Evolutionary conservation across 805 yeast genomes (phyloP).

Genomic region (Candida adriatica): DNA sequence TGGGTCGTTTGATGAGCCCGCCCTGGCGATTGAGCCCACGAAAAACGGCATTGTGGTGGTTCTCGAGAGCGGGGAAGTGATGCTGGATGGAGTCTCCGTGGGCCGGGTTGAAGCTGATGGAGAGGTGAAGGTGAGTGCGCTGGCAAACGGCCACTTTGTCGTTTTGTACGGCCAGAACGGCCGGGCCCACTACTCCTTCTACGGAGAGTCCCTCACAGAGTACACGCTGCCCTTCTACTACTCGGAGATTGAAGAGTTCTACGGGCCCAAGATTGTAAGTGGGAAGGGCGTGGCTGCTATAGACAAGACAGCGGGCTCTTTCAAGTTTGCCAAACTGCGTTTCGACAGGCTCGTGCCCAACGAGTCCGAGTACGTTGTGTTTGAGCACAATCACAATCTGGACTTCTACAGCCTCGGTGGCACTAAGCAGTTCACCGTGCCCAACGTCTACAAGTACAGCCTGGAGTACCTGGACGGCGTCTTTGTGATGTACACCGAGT

Average conservation of each 20-base stretch:
- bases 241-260: slow-evolving; percentile 16
- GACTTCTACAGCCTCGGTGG: slow-evolving; percentile 13
- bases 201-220: slow-evolving; percentile 6
- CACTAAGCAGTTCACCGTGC: slow-evolving; percentile 13
- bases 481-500: slow-evolving; percentile 19
- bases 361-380: too few relatives aligned
- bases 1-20: slow-evolving; percentile 5
- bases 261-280: slow-evolving; percentile 22
- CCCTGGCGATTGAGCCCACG: slow-evolving; percentile 4
- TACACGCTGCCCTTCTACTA: slow-evolving; percentile 9
- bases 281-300: too few relatives aligned
- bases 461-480: slow-evolving; percentile 12
- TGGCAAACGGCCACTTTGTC: slow-evolving; percentile 16
- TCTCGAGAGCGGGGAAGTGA: too few relatives aligned
- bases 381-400: slow-evolving; percentile 17
- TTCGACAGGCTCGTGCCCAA: too few relatives aligned
- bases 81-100: too few relatives aligned
- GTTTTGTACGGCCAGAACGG: slow-evolving; percentile 6
- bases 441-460: slow-evolving; percentile 18
- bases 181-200: slow-evolving; percentile 11
- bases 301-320: too few relatives aligned
- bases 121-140: slow-evolving; percentile 4
- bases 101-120: slow-evolving; percentile 6
- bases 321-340: too few relatives aligned
- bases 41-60: slow-evolving; percentile 4